Base-by-base conservation (phyloP, 352 stramenopile genomes). In the Pythium oligandrum region DNA sequence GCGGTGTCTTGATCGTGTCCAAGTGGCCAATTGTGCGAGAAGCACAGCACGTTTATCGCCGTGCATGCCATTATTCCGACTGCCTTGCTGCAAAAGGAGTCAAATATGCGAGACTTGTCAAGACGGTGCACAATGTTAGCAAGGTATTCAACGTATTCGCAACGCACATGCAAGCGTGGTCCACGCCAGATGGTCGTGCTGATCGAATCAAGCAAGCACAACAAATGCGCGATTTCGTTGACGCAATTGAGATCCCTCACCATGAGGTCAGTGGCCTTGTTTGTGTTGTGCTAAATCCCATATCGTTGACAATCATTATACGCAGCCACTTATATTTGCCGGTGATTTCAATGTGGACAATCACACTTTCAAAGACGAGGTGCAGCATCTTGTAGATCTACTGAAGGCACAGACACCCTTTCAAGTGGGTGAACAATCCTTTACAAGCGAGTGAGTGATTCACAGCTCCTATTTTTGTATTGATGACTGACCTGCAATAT, bases 121-220 rank as follows among this genome's bases (percentile, higher is more conserved):
- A 93, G 53, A 90, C 61, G 1, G 49, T 75, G 6, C 34, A 73
- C 8, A 58, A 46, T 6, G 51, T 43, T 2, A 78, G 65, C 50
- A 93, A 93, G 57, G 69, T 89, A 6, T 90, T 91, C 49, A 93
- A 93, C 53, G 72, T 93, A 9, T 93, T 91, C 59, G 80, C 78
- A 26, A 91, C 83, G 33, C 83, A 93, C 63, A 90, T 93, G 78
- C 83, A 93, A 76, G 83, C 83, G 5, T 93, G 83, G 83, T 93
- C 83, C 10, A 90, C 83, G 0, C 53, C 65, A n/a, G 52, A 83
- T 53, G 83, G 78, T 4, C 63, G 72, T 12, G 62, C 65, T 0
- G 83, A 88, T 64, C 78, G 83, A 12, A 58, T 88, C 46, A 63
- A 73, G 36, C 83, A 93, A 68, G 83, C 83, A 0, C 64, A 77